phyloP scores from a whole-genome alignment of 495 filamentous ascomycete species.

The Apodospora peruviana region DNA sequence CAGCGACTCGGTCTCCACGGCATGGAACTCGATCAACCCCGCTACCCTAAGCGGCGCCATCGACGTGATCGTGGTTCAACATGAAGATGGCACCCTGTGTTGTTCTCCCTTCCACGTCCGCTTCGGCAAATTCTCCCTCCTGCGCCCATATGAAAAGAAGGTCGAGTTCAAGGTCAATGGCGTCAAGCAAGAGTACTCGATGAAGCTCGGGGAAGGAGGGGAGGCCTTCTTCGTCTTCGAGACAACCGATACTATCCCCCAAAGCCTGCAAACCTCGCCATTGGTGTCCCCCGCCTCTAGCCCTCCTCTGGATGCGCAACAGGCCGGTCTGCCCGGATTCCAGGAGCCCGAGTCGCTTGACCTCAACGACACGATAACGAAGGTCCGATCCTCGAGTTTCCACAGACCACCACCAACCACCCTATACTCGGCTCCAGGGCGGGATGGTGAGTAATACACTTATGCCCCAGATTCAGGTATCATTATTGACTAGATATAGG shows the following conservation, averaged over 20 bases:
- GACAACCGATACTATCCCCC: constrained; percentile 81
- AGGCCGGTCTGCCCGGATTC: constrained; percentile 46
- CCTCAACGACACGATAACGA: constrained; percentile 44
- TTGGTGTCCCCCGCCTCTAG: constrained; percentile 81
- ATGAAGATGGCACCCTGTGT: constrained; percentile 79
- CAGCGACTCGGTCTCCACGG: constrained; percentile 92
- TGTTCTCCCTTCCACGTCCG: constrained; percentile 98
- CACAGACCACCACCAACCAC: constrained; percentile 30
- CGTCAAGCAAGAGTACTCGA: constrained; percentile 83
- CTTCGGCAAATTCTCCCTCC: constrained; percentile 94
- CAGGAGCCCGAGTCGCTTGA: constrained; percentile 83
- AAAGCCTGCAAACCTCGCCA: constrained; percentile 87
- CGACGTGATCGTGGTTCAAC: constrained; percentile 97
- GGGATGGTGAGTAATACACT: constrained; percentile 21
- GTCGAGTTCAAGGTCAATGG: constrained; percentile 97
- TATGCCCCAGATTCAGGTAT: too few species aligned
- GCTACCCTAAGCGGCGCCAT: constrained; percentile 95
- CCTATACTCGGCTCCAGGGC: constrained; percentile 17
- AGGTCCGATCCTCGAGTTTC: constrained; percentile 27
- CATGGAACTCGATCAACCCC: constrained; percentile 99
- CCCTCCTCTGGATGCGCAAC: constrained; percentile 59
- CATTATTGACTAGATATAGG: too few species aligned
- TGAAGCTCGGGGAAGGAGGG: constrained; percentile 97
- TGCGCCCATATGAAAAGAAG: constrained; percentile 98
- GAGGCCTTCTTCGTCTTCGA: constrained; percentile 99